A percentile compares a stretch with the other conserved stretches of the same genome.
Evolutionary conservation across 345 rosid genomes (phyloP).

Genomic region (Lepidium sativum): DNA sequence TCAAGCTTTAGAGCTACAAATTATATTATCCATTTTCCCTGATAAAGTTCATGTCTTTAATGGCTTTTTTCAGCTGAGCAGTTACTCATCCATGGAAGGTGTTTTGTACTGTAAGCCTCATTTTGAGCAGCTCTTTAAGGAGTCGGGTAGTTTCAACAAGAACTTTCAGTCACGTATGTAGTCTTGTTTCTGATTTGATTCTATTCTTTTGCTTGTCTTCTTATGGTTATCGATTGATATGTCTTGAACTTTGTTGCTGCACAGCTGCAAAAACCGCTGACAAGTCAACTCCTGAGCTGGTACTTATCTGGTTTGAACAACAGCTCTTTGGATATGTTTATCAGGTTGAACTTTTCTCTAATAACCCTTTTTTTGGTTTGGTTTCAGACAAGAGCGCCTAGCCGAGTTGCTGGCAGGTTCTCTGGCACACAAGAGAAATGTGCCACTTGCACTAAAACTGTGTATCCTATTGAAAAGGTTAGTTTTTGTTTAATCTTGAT

Average conservation of each 20-base stretch:
- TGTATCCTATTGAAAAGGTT: slow-evolving; percentile 82
- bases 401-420: slow-evolving; percentile 66
- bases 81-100: slow-evolving; percentile 64
- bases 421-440: slow-evolving; percentile 84
- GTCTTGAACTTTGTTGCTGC: neutral
- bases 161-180: slow-evolving; percentile 38
- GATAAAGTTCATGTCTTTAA: slow-evolving; percentile 5
- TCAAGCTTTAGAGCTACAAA: neutral
- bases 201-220: neutral
- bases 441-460: slow-evolving; percentile 61
- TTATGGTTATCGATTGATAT: neutral
- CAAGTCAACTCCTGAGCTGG: slow-evolving; percentile 33
- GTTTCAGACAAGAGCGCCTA: slow-evolving; percentile 57
- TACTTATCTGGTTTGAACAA: neutral
- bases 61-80: slow-evolving; percentile 43
- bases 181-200: neutral
- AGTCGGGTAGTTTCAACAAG: slow-evolving; percentile 42
- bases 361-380: slow-evolving; percentile 1
- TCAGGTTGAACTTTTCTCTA: neutral
- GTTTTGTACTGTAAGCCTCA: slow-evolving; percentile 80
- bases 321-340: neutral
- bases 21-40: neutral
- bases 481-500: neutral
- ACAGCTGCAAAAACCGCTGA: slow-evolving; percentile 47
- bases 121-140: slow-evolving; percentile 76